phyloP scores from a whole-genome alignment of 1,139 yeast genomes.

The Geotrichum restrictum region DNA sequence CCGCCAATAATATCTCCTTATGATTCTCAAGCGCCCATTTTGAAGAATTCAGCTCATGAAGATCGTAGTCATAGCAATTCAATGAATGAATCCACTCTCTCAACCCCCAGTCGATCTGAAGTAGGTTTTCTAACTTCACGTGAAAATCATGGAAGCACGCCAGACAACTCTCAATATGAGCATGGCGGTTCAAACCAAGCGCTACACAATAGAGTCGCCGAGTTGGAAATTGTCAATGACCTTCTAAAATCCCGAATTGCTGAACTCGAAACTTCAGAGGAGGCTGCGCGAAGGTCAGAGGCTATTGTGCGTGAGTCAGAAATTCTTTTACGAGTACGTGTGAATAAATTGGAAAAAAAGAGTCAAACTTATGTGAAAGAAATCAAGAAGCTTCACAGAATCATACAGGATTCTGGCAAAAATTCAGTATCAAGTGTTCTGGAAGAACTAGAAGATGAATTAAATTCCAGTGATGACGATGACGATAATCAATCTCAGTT shows the following conservation, averaged over 20 bases:
- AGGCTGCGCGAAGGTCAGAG: constrained; percentile 32
- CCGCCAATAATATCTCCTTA: constrained; percentile 13
- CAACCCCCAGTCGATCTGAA: constrained; percentile 22
- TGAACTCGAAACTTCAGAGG: constrained; percentile 71
- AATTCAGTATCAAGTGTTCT: background rate
- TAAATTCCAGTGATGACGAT: background rate
- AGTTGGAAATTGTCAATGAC: constrained; percentile 84
- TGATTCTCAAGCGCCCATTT: constrained; percentile 13
- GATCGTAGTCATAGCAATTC: background rate
- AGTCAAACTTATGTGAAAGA: constrained; percentile 28
- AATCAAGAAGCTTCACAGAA: background rate
- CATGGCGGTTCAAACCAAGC: constrained; percentile 25
- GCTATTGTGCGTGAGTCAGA: constrained; percentile 26
- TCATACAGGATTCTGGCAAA: background rate
- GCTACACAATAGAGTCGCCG: constrained; percentile 45
- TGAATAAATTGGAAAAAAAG: constrained; percentile 37
- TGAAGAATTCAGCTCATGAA: background rate
- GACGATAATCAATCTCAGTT: background rate
- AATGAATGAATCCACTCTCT: background rate
- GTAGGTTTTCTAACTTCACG: background rate
- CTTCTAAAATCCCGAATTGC: constrained; percentile 73
- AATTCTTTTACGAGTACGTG: constrained; percentile 21
- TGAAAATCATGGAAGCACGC: constrained; percentile 29
- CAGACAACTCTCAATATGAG: constrained; percentile 38
- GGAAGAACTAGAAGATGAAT: background rate